Evolutionary conservation across 2,329 filamentous ascomycete genomes (phyloP).

Genomic region (Fusarium mexicanum): DNA sequence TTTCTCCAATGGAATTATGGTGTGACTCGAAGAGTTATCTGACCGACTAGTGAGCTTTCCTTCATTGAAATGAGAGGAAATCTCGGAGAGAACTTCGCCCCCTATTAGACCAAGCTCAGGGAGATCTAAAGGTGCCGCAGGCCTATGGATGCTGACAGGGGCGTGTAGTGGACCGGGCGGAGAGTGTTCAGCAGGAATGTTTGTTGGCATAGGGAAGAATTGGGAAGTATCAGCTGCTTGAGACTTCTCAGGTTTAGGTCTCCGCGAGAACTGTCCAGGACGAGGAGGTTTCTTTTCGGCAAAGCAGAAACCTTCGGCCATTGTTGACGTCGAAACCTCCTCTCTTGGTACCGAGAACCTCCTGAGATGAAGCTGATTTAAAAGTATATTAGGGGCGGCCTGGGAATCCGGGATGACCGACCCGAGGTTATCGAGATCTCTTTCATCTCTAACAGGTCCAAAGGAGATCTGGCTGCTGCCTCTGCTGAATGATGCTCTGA

Average conservation of each 20-base stretch:
- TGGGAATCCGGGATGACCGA: conserved; percentile 24
- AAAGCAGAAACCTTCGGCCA: conserved; percentile 40
- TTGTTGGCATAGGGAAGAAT: neutral
- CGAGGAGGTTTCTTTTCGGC: conserved; percentile 28
- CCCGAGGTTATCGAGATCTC: conserved; percentile 9
- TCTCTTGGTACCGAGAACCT: conserved; percentile 25
- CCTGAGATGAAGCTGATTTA: neutral
- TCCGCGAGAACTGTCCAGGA: conserved; percentile 36
- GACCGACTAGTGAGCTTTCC: neutral
- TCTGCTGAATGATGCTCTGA: neutral
- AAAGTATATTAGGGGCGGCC: neutral
- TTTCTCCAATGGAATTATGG: neutral
- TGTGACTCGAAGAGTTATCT: neutral
- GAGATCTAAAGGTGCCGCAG: conserved; percentile 22
- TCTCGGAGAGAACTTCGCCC: neutral
- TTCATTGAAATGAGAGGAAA: neutral
- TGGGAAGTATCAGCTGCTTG: neutral
- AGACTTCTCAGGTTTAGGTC: conserved; percentile 18
- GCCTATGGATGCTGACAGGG: neutral
- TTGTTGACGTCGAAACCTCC: conserved; percentile 34
- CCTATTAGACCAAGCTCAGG: conserved; percentile 26
- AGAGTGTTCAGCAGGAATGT: neutral
- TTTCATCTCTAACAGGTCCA: conserved; percentile 8
- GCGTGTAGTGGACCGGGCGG: neutral
- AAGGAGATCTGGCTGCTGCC: conserved; percentile 14